These are phyloP conservation scores for Alternaria sp. DNA, from an alignment of 2,329 filamentous ascomycete species.

Conservation along the genomic window DNA sequence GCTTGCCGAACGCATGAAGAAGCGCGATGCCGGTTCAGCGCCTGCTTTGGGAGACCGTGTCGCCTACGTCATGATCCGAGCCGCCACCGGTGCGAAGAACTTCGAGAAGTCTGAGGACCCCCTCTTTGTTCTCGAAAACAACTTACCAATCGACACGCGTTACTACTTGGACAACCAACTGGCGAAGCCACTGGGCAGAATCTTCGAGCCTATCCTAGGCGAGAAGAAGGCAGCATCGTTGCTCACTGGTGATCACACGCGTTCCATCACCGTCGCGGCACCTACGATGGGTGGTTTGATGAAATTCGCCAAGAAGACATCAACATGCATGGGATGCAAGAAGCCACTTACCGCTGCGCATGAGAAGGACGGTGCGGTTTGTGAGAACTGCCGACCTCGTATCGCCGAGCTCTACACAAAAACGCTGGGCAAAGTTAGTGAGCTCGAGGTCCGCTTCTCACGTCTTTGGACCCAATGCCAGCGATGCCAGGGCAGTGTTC, in stretches of 20 bases:
- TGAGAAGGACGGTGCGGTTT: conserved; percentile 85
- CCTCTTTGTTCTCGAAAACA: conserved; percentile 96
- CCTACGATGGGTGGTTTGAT: conserved; percentile 92
- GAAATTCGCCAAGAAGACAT: conserved; percentile 98
- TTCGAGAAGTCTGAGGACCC: conserved; percentile 98
- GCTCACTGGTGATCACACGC: conserved; percentile 90
- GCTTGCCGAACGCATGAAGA: conserved; percentile 93
- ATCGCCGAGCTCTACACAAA: conserved; percentile 94
- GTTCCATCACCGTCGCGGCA: conserved; percentile 90
- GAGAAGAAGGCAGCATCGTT: conserved; percentile 88
- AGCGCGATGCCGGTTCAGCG: conserved; percentile 93
- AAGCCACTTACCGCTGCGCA: conserved; percentile 83
- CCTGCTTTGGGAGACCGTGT: conserved; percentile 93
- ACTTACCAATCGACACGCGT: conserved; percentile 95
- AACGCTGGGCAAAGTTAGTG: conserved; percentile 84
- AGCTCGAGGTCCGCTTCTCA: conserved; percentile 91
- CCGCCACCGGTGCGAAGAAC: conserved; percentile 85
- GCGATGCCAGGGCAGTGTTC: conserved; percentile 95
- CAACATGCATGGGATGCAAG: conserved; percentile 99
- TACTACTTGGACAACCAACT: conserved; percentile 99
- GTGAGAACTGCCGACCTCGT: conserved; percentile 80
- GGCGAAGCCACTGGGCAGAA: conserved; percentile 89
- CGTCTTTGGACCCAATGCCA: conserved; percentile 98
- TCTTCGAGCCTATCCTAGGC: conserved; percentile 96
- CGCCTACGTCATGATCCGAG: conserved; percentile 97